Conservation (phyloP, 805 yeast genomes). For the Zygoascus ofunaensis region DNA sequence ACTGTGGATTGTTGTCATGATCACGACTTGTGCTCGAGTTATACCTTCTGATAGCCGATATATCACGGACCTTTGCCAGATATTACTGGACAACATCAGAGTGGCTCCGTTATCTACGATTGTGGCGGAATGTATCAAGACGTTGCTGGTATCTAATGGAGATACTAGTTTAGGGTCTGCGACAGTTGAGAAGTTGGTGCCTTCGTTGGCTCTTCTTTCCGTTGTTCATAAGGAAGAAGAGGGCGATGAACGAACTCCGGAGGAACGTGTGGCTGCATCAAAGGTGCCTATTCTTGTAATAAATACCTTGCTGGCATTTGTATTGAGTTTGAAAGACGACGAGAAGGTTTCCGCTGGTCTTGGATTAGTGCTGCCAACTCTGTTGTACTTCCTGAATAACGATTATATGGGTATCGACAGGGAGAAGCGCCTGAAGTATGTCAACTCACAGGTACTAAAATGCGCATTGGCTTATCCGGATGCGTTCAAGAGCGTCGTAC, state of each 20-base stretch:
- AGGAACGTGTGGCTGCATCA: conserved; percentile 26
- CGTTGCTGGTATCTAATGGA: conserved; percentile 37
- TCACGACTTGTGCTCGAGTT: conserved; percentile 34
- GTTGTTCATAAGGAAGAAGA: conserved; percentile 8
- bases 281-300: conserved; percentile 28
- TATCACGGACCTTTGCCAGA: conserved; percentile 32
- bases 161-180: conserved; percentile 27
- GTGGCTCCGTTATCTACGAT: conserved; percentile 33
- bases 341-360: conserved; percentile 23
- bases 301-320: conserved; percentile 42
- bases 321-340: conserved; percentile 31
- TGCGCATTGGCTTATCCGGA: conserved; percentile 24
- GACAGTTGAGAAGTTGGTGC: conserved; percentile 39
- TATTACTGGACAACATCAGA: conserved; percentile 31
- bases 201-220: conserved; percentile 33
- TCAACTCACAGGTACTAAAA: conserved; percentile 23
- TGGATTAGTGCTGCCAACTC: conserved; percentile 30
- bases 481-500: conserved; percentile 34
- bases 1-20: conserved; percentile 37
- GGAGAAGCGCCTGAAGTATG: conserved; percentile 8
- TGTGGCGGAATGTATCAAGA: conserved; percentile 53
- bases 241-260: not conserved
- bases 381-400: conserved; percentile 27
- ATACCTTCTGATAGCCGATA: conserved; percentile 25
- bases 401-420: conserved; percentile 8